These are phyloP conservation scores for Globisporangium ultimum DNA, from an alignment of 352 stramenopile species.

Conservation along the genomic window DNA sequence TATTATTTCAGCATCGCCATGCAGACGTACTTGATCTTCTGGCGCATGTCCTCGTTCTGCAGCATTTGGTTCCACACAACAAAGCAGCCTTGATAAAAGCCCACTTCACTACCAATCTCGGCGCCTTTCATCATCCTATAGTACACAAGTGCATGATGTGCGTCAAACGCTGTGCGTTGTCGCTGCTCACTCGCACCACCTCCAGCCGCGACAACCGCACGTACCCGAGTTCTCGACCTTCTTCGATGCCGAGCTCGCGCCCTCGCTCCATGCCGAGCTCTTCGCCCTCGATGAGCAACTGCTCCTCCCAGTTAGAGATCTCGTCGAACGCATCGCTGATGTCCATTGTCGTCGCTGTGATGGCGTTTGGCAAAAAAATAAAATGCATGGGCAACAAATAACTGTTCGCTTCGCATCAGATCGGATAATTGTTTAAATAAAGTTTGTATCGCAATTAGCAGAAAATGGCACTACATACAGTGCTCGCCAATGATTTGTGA, in stretches of 20 bases:
- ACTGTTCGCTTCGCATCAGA: not conserved
- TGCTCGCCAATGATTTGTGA: no score
- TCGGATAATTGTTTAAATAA: not conserved
- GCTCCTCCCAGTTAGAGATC: conserved; percentile 68
- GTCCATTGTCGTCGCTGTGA: conserved; percentile 31
- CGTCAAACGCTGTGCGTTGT: conserved; percentile 1
- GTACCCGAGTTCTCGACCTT: conserved; percentile 73
- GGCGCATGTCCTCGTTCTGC: conserved; percentile 24
- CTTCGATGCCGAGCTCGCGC: conserved; percentile 56
- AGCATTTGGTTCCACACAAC: conserved; percentile 64
- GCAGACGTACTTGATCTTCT: conserved; percentile 40
- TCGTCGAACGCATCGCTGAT: conserved; percentile 72
- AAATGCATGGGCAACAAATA: not conserved
- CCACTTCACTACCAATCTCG: conserved; percentile 79
- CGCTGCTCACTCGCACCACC: not conserved
- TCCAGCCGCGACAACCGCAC: conserved; percentile 8
- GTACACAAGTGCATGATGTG: not conserved
- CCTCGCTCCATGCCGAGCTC: conserved; percentile 54
- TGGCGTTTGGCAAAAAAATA: no score
- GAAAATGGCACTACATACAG: not conserved
- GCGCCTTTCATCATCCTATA: conserved; percentile 68
- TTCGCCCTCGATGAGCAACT: conserved; percentile 64
- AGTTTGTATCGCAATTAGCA: not conserved
- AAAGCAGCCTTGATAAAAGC: conserved; percentile 82
- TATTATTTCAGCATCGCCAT: no score